Conservation (phyloP, 1,284 basidiomycete species). For the Cryptococcus depauperatus region DNA sequence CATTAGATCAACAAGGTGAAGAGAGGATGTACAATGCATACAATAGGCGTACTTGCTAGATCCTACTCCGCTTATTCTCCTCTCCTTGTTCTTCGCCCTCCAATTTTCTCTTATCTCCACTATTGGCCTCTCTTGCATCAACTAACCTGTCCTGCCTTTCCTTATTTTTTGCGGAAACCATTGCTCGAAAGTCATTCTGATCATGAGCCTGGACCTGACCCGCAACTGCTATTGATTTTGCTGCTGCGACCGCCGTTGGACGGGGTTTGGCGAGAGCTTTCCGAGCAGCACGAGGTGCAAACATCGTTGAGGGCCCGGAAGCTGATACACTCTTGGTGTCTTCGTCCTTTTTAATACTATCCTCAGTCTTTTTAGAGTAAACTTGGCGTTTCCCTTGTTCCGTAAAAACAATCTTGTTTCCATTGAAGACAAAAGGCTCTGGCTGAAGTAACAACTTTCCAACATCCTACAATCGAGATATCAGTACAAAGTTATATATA, state of each 20-base stretch:
- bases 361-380: not conserved
- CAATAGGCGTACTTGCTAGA: no score
- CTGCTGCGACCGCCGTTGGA: conserved; percentile 13
- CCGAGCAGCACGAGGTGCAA: conserved; percentile 28
- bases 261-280: conserved; percentile 30
- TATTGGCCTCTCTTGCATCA: conserved; percentile 5
- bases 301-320: conserved; percentile 6
- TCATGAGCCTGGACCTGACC: conserved; percentile 10
- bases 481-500: not conserved
- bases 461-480: conserved; percentile 55
- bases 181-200: conserved; percentile 38
- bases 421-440: conserved; percentile 62
- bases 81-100: conserved; percentile 13
- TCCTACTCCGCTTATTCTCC: conserved; percentile 5
- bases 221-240: conserved; percentile 9
- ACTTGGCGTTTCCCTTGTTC: conserved; percentile 9
- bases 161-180: conserved; percentile 36
- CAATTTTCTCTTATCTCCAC: conserved; percentile 16
- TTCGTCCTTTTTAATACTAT: not conserved
- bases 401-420: conserved; percentile 22
- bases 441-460: conserved; percentile 63
- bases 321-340: not conserved
- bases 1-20: no score
- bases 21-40: no score
- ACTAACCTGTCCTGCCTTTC: conserved; percentile 22